Base-by-base conservation (phyloP, 768 basidiomycete genomes). In the Lentinula boryana region DNA sequence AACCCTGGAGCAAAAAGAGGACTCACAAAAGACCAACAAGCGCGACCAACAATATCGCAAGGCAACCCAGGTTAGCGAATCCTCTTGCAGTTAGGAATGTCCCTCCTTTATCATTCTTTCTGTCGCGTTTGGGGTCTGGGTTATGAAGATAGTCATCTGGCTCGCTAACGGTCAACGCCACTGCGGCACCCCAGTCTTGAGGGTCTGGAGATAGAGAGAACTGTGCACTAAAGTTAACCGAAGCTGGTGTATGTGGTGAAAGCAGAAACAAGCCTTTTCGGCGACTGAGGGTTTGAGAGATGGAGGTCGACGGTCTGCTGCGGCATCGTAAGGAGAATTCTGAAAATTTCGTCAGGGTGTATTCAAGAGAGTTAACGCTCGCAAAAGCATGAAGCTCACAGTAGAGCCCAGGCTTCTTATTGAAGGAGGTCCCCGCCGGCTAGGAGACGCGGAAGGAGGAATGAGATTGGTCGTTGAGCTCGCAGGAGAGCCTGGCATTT, bases 121-220 rank as follows among this genome's bases (percentile, higher is more conserved):
- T 68, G 63, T 87, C 83, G 18, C 82, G 76, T 35, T 68, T 74
- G 3, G 84, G 81, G 69, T 86, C 81, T 0, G 87, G 87, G 64
- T 82, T 84, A 66, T 89, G 87, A 2, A 89, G 76, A 54, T 77
- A 72, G 66, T 89, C 87, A 63, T 89, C 87, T 0, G 80, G 75
- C 58, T 88, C 87, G 9, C 36, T 27, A 27, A 53, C 41, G 41
- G 46, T 36, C 5, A 35, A 53, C 0, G 43, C 40, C 8, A 63
- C 48, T 40, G 27, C 51, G 7, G 50, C 40, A 35, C 62, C 62
- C 62, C 62, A 63, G 13, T 40, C 50, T 23, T 41, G 33, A 32
- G 58, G 57, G 53, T 63, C 62, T 16, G 56, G 43, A 44, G 58
- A 40, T 23, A 63, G 51, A 16, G 62, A 63, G 50, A 58, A 63